phyloP scores from a whole-genome alignment of 768 basidiomycete genomes.

The Tricholoma sp. region DNA sequence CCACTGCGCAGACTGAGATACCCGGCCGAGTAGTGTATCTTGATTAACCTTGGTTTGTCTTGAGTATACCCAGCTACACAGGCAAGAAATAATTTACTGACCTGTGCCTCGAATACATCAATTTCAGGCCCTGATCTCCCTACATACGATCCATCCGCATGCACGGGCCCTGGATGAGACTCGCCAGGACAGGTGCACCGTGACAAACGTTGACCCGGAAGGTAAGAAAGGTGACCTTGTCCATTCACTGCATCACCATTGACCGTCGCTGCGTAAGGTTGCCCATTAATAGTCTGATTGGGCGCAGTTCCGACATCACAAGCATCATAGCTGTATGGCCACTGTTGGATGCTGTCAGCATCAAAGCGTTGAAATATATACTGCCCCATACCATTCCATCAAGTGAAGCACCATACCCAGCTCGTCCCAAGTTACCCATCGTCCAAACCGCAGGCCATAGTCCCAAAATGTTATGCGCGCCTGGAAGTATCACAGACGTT shows the following conservation, averaged over 20 bases:
- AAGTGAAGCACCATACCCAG: conserved; percentile 80
- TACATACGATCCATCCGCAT: conserved; percentile 68
- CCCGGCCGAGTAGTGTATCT: conserved; percentile 44
- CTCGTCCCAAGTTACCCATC: conserved; percentile 64
- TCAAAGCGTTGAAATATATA: background rate
- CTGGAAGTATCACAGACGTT: conserved; percentile 57
- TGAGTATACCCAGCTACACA: background rate
- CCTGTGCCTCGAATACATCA: conserved; percentile 85
- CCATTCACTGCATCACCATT: conserved; percentile 48
- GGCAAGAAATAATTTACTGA: conserved; percentile 6
- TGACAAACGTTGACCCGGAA: conserved; percentile 80
- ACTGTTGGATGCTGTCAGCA: conserved; percentile 33
- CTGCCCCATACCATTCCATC: conserved; percentile 62
- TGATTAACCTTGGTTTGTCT: conserved; percentile 37
- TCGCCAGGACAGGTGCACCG: conserved; percentile 83
- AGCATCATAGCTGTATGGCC: conserved; percentile 78
- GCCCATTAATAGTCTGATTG: conserved; percentile 74
- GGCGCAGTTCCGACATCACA: conserved; percentile 83
- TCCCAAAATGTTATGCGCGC: conserved; percentile 57
- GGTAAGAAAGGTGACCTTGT: conserved; percentile 52
- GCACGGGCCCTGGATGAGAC: conserved; percentile 77
- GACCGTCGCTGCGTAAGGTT: conserved; percentile 55
- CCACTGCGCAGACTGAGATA: conserved; percentile 86
- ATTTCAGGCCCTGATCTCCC: conserved; percentile 88
- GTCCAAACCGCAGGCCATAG: conserved; percentile 85